Evolutionary conservation across 768 basidiomycete species (phyloP), one percentile per base, ranked within the genome.

Genomic region (Pleurotus pulmonarius): DNA sequence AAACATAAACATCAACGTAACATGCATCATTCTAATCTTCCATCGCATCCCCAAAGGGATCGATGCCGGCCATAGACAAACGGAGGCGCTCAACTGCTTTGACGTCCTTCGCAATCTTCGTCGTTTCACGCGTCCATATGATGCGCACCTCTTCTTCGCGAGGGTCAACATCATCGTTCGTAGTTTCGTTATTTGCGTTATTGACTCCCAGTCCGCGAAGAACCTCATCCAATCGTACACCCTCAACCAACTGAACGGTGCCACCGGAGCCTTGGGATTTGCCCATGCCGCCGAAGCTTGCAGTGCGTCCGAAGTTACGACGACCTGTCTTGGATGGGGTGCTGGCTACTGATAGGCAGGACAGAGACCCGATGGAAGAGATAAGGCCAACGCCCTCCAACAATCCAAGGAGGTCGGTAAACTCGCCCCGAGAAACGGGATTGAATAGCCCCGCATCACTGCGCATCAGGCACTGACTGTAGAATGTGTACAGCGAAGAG

Each of bases 351-450:
- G 18, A 69, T 60, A 45, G 63, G 58, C 51, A 65, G 51, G 58
- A 65, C 15, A 25, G 4, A 54, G 67, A 72, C 9, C 72, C 74
- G 9, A 75, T 70, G 3, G 79, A 60, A 48, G 76, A 73, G 7
- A 88, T 70, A 5, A 90, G 73, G 2, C 91, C 92, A 5, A 81
- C 77, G 3, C 87, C 88, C 69, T 94, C 91, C 38, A 94, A 71
- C 47, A 92, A 72, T 22, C 82, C 79, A 0, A 88, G 64, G 3
- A 93, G 74, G 61, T 94, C 91, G 0, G 77, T 73, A 60, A 94
- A 92, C 62, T 92, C 90, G 65, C 82, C 88, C 7, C 88, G 78
- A 8, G 86, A 88, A 1, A 87, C 88, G 3, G 87, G 76, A 2
- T 79, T 71, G 59, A 90, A 86, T 4, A 82, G 66, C 13, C 78